These are phyloP conservation scores for Xylaria polymorpha DNA, from an alignment of 2,329 filamentous ascomycete genomes.

Conservation along the genomic window DNA sequence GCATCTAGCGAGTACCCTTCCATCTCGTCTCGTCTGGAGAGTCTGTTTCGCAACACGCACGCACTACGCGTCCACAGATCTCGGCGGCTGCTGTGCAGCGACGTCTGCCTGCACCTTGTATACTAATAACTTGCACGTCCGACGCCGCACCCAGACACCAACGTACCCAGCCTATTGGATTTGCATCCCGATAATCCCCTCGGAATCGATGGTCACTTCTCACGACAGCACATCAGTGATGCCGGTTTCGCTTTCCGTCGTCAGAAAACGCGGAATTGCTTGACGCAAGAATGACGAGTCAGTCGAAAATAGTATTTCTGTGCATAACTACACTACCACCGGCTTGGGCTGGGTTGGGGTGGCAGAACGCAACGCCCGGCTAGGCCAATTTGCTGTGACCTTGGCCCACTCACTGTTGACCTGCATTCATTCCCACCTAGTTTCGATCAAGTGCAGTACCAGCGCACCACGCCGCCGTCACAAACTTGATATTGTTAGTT, in stretches of 20 bases:
- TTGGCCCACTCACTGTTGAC: background rate
- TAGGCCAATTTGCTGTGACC: slow-evolving; percentile 7
- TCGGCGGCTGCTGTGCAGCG: slow-evolving; percentile 1
- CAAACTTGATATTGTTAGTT: background rate
- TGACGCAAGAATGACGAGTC: slow-evolving; percentile 32
- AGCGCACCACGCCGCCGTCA: slow-evolving; percentile 9
- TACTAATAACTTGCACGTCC: background rate
- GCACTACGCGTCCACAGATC: background rate
- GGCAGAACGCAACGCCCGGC: background rate
- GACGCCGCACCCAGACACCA: slow-evolving; percentile 24
- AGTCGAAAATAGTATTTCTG: slow-evolving; percentile 5
- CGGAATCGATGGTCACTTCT: slow-evolving; percentile 19
- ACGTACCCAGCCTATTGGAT: slow-evolving; percentile 17
- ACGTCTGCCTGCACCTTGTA: background rate
- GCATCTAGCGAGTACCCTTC: background rate
- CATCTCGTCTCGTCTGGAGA: background rate
- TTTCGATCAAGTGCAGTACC: slow-evolving; percentile 6
- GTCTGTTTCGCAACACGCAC: slow-evolving; percentile 17
- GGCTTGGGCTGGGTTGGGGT: background rate
- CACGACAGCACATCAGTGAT: slow-evolving; percentile 27
- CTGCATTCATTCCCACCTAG: background rate
- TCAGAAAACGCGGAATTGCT: slow-evolving; percentile 15
- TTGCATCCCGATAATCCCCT: background rate
- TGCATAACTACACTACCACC: slow-evolving; percentile 6
- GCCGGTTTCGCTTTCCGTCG: slow-evolving; percentile 18